These are phyloP conservation scores for Eleusine indica DNA, from an alignment of 176 grass and related monocot species.

Conservation along the genomic window DNA sequence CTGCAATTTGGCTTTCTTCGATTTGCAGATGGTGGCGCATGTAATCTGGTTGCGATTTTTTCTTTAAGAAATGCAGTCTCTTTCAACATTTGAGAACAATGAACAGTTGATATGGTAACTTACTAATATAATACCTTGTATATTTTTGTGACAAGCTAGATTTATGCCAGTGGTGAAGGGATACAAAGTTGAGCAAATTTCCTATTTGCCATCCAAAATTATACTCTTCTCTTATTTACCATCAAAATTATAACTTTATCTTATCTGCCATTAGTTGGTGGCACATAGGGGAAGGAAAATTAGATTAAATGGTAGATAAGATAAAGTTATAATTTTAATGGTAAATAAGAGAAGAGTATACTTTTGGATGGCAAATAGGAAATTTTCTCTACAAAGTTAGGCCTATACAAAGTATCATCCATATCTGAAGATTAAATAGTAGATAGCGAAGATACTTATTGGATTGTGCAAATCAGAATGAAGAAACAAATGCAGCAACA, in stretches of 20 bases:
- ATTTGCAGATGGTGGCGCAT: slow-evolving; percentile 69
- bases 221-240: too few relatives aligned
- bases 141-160: slow-evolving; percentile 73
- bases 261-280: too few relatives aligned
- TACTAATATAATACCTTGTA: slow-evolving; percentile 48
- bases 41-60: slow-evolving; percentile 49
- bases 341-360: too few relatives aligned
- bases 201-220: too few relatives aligned
- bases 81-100: slow-evolving; percentile 11
- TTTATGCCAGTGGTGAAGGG: slow-evolving; percentile 61
- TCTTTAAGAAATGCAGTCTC: not conserved
- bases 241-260: too few relatives aligned
- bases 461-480: not conserved
- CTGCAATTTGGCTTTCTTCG: slow-evolving; percentile 61
- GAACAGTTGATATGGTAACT: slow-evolving; percentile 1
- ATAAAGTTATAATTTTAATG: too few relatives aligned
- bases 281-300: too few relatives aligned
- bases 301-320: too few relatives aligned
- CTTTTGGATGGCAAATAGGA: too few relatives aligned
- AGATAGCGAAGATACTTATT: not conserved
- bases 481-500: slow-evolving; percentile 14
- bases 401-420: slow-evolving; percentile 69
- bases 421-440: slow-evolving; percentile 58
- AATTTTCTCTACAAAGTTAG: too few relatives aligned
- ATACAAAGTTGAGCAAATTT: slow-evolving; percentile 46